Evolutionary conservation across 2,329 filamentous ascomycete genomes (phyloP).

Genomic region (Leptographium flavum): DNA sequence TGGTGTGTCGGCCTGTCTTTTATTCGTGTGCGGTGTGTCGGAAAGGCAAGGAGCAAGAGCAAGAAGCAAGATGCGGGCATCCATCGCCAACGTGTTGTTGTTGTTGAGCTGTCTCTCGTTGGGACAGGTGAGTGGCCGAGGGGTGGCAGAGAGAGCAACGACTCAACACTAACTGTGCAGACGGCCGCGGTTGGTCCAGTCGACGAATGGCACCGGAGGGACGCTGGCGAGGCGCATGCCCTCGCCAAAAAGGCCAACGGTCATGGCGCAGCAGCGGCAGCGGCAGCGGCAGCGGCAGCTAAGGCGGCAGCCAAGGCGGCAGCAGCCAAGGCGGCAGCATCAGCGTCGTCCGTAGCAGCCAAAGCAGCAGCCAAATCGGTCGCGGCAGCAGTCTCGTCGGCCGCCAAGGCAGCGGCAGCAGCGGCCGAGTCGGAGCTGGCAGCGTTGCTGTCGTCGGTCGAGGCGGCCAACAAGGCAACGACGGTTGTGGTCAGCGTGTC

Average conservation of each 20-base stretch:
- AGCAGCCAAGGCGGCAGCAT: background rate
- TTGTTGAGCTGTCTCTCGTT: conserved; percentile 15
- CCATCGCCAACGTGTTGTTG: conserved; percentile 10
- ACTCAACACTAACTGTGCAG: conserved; percentile 7
- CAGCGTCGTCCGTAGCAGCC: no score
- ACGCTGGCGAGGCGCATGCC: conserved; percentile 4
- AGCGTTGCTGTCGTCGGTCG: background rate
- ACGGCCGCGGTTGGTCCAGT: conserved; percentile 11
- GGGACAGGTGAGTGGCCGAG: conserved; percentile 13
- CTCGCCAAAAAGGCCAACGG: conserved; percentile 2
- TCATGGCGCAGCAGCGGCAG: conserved; percentile 12
- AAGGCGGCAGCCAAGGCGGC: background rate
- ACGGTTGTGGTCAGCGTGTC: no score
- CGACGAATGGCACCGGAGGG: background rate
- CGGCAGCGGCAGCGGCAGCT: background rate
- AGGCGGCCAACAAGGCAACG: background rate
- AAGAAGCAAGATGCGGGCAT: conserved; percentile 16
- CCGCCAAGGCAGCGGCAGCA: no score
- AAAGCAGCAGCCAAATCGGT: no score
- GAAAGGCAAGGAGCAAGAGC: no score
- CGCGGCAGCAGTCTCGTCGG: no score
- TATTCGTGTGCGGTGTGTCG: background rate
- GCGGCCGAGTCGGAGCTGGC: background rate
- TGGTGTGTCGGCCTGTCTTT: conserved; percentile 1
- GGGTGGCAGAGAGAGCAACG: background rate